Evolutionary conservation across 106 monocot species (phyloP).

Genomic region (Allium fistulosum): DNA sequence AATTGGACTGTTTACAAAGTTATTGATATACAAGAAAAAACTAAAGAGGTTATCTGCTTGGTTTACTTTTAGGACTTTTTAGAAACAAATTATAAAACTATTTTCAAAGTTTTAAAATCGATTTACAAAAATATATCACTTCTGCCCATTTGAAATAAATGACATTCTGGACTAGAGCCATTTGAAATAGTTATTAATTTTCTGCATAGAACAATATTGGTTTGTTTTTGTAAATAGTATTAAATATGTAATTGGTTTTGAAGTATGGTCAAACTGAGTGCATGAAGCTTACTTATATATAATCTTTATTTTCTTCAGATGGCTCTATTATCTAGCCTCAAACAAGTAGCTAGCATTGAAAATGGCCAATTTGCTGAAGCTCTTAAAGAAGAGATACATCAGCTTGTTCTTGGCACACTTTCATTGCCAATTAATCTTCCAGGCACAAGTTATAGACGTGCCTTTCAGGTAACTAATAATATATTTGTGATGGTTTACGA

Average conservation of each 20-base stretch:
- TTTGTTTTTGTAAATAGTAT: too few relatives aligned
- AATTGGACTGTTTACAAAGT: slow-evolving; percentile 27
- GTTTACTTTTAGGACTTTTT: too few relatives aligned
- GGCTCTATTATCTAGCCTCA: slow-evolving; percentile 66
- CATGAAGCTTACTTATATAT: neutral
- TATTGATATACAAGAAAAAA: slow-evolving; percentile 78
- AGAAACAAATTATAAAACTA: too few relatives aligned
- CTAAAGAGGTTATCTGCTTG: slow-evolving; percentile 54
- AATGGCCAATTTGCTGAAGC: slow-evolving; percentile 44
- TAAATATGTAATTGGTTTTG: neutral
- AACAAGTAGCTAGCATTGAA: slow-evolving; percentile 70
- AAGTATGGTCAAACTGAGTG: neutral
- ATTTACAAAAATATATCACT: too few relatives aligned
- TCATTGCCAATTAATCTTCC: slow-evolving; percentile 90
- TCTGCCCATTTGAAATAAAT: too few relatives aligned
- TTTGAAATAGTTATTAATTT: too few relatives aligned
- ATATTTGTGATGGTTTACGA: neutral
- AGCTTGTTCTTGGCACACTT: slow-evolving; percentile 70
- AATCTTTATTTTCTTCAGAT: slow-evolving; percentile 37
- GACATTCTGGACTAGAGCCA: too few relatives aligned
- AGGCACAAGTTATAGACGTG: slow-evolving; percentile 61
- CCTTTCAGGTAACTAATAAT: slow-evolving; percentile 35
- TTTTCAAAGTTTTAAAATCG: too few relatives aligned
- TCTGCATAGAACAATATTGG: too few relatives aligned
- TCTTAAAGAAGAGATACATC: slow-evolving; percentile 55